These are phyloP conservation scores for Zasmidium cellare DNA, from an alignment of 2,329 filamentous ascomycete genomes.

Conservation along the genomic window DNA sequence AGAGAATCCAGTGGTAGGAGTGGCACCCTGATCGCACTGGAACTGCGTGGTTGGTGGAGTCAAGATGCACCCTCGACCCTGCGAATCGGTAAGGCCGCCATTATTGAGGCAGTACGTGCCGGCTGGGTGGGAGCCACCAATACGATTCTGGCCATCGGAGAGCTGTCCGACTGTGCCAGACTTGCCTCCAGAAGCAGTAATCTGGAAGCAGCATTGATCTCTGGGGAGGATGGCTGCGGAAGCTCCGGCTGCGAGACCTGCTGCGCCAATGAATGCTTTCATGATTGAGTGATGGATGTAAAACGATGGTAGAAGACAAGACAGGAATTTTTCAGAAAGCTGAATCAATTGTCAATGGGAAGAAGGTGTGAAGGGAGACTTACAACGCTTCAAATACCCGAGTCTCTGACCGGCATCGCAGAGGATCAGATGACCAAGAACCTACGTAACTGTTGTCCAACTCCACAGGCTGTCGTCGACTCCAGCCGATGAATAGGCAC, in stretches of 20 bases:
- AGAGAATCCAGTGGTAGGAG: conserved; percentile 56
- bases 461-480: too few relatives aligned
- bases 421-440: too few relatives aligned
- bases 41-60: conserved; percentile 46
- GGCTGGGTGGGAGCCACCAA: conserved; percentile 3
- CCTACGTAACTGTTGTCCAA: too few relatives aligned
- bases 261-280: not conserved
- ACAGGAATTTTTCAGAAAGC: too few relatives aligned
- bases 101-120: conserved; percentile 11
- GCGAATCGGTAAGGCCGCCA: conserved; percentile 3
- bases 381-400: too few relatives aligned
- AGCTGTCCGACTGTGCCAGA: conserved; percentile 12
- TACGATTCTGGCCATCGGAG: conserved; percentile 9
- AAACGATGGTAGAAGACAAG: conserved; percentile 2
- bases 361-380: too few relatives aligned
- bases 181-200: conserved; percentile 9
- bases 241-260: conserved; percentile 5
- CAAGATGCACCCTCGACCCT: conserved; percentile 9
- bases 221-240: conserved; percentile 10
- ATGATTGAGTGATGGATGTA: not conserved
- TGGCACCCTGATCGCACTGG: conserved; percentile 60
- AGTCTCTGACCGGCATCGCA: too few relatives aligned
- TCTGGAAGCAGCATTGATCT: conserved; percentile 17
- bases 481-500: too few relatives aligned
- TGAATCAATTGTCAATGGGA: too few relatives aligned